phyloP scores from a whole-genome alignment of 257 asterid species.

The Thymus mandschuricus region DNA sequence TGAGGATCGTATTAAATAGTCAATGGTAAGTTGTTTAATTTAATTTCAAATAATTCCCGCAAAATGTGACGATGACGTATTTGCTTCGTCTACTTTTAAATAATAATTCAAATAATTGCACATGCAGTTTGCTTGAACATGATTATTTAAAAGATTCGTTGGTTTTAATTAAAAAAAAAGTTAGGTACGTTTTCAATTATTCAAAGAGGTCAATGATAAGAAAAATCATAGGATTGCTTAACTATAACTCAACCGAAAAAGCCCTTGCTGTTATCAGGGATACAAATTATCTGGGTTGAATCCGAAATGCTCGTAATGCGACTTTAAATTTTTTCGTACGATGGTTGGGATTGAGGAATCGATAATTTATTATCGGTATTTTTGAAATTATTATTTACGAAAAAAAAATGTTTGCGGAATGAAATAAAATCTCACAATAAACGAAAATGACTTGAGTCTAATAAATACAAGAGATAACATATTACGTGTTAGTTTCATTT shows the following conservation, averaged over 20 bases:
- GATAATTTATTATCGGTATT: too few relatives aligned
- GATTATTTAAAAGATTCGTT: constrained; percentile 4
- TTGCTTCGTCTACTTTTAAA: not conserved
- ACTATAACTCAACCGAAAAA: constrained; percentile 11
- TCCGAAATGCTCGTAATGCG: too few relatives aligned
- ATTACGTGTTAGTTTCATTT: not conserved
- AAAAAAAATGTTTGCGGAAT: too few relatives aligned
- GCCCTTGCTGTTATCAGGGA: too few relatives aligned
- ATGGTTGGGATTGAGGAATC: too few relatives aligned
- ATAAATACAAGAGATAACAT: not conserved
- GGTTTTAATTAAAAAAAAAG: not conserved
- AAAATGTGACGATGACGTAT: not conserved
- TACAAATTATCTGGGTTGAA: too few relatives aligned
- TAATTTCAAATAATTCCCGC: not conserved
- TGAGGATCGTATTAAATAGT: too few relatives aligned
- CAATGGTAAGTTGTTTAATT: too few relatives aligned
- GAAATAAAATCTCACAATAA: too few relatives aligned
- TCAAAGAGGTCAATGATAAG: not conserved
- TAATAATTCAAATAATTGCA: constrained; percentile 12
- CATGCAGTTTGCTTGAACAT: constrained; percentile 18
- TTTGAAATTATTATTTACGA: too few relatives aligned
- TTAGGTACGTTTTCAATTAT: not conserved
- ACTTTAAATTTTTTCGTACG: too few relatives aligned
- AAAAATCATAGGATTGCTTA: constrained; percentile 25
- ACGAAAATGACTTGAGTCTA: not conserved